Conservation (phyloP, 2,329 filamentous ascomycete species). For the Fonsecaea multimorphosa region DNA sequence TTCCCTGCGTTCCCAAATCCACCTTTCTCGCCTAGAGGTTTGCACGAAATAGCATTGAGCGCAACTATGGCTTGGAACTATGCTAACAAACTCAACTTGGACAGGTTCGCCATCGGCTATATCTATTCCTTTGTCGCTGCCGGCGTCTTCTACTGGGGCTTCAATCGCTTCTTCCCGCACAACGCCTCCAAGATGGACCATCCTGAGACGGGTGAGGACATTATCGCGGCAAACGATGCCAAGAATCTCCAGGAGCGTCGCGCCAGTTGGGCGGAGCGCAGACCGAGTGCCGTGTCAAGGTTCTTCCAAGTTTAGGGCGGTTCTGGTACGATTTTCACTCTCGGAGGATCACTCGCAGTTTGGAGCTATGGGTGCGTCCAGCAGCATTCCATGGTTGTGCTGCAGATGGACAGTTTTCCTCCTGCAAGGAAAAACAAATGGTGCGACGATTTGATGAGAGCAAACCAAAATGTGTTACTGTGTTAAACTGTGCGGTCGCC, state of each 20-base stretch:
- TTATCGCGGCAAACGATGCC: conserved; percentile 35
- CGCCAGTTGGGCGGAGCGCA: conserved; percentile 29
- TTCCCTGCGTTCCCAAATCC: background rate
- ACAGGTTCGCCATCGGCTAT: conserved; percentile 34
- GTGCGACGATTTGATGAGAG: too few species aligned
- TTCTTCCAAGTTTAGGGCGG: conserved; percentile 32
- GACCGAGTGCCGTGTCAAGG: conserved; percentile 26
- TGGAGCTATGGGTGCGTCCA: too few species aligned
- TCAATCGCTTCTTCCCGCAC: conserved; percentile 38
- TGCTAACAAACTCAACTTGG: conserved; percentile 15
- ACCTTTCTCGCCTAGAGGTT: background rate
- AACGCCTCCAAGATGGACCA: conserved; percentile 34
- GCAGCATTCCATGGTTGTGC: too few species aligned
- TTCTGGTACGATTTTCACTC: background rate
- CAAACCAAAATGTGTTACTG: too few species aligned
- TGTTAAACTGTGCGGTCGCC: too few species aligned
- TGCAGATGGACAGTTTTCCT: too few species aligned
- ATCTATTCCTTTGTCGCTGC: conserved; percentile 36
- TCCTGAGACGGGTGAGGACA: conserved; percentile 35
- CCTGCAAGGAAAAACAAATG: too few species aligned
- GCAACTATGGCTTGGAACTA: background rate
- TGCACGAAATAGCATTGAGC: background rate
- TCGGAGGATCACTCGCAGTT: background rate
- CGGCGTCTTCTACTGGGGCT: conserved; percentile 38
- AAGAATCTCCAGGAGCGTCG: conserved; percentile 32